These are phyloP conservation scores for Rachicladosporium sp. DNA, from an alignment of 2,329 filamentous ascomycete genomes.

Conservation along the genomic window DNA sequence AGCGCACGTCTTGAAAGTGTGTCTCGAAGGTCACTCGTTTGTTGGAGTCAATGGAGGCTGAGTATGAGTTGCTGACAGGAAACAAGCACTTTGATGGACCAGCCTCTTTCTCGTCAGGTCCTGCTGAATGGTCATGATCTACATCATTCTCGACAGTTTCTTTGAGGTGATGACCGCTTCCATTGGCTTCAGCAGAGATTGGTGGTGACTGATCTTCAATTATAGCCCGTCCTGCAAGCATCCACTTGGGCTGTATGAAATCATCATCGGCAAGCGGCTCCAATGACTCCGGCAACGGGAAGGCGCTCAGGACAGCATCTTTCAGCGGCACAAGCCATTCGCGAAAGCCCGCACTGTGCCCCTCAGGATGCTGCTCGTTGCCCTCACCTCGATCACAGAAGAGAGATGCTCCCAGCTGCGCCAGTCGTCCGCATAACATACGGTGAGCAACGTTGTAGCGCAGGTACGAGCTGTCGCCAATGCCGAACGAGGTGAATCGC, in stretches of 20 bases:
- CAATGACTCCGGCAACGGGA: slow-evolving; percentile 56
- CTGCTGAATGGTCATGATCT: background rate
- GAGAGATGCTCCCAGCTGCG: slow-evolving; percentile 69
- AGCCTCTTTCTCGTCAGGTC: background rate
- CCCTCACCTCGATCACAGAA: slow-evolving; percentile 72
- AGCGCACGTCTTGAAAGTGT: slow-evolving; percentile 92
- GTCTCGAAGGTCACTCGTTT: slow-evolving; percentile 56
- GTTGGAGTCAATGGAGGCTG: slow-evolving; percentile 53
- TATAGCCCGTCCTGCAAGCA: slow-evolving; percentile 25
- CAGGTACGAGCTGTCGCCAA: slow-evolving; percentile 88
- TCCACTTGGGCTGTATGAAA: slow-evolving; percentile 65
- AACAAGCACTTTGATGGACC: slow-evolving; percentile 35
- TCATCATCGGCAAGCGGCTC: slow-evolving; percentile 61
- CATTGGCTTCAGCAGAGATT: background rate
- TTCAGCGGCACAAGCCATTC: slow-evolving; percentile 43
- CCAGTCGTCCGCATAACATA: slow-evolving; percentile 72
- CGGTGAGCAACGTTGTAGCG: slow-evolving; percentile 89
- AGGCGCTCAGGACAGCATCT: slow-evolving; percentile 51
- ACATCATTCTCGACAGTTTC: background rate
- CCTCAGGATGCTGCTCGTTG: slow-evolving; percentile 87
- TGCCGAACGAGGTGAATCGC: slow-evolving; percentile 73
- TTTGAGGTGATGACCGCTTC: background rate
- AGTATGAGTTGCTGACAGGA: slow-evolving; percentile 45
- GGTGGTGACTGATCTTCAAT: background rate
- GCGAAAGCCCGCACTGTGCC: slow-evolving; percentile 41